Evolutionary conservation across 2,329 filamentous ascomycete genomes (phyloP).

Genomic region (Trichoderma sp.): DNA sequence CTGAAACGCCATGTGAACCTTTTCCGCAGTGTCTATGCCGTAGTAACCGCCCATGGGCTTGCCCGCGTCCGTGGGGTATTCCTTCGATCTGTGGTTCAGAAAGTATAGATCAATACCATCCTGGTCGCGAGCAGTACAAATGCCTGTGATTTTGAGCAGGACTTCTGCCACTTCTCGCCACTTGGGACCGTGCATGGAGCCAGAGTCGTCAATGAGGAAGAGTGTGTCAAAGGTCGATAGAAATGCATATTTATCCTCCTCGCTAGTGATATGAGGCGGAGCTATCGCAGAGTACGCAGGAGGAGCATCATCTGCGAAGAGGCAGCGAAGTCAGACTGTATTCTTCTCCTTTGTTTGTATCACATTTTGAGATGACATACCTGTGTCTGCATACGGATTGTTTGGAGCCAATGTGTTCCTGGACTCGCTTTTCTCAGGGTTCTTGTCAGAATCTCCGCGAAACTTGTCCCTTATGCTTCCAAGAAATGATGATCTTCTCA

Average conservation of each 20-base stretch:
- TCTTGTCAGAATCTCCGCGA: constrained; percentile 31
- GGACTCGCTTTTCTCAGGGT: background rate
- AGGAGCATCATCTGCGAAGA: constrained; percentile 37
- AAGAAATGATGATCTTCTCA: constrained; percentile 21
- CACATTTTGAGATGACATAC: background rate
- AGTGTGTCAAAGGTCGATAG: constrained; percentile 81
- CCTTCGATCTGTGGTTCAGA: constrained; percentile 67
- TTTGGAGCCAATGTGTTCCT: background rate
- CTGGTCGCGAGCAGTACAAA: constrained; percentile 77
- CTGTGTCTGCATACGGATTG: constrained; percentile 25
- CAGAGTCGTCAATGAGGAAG: constrained; percentile 91
- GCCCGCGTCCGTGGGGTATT: constrained; percentile 38
- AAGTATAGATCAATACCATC: constrained; percentile 94
- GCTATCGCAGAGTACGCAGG: constrained; percentile 40
- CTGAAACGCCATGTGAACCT: constrained; percentile 71
- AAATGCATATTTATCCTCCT: constrained; percentile 75
- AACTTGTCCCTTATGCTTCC: constrained; percentile 40
- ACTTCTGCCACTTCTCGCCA: constrained; percentile 77
- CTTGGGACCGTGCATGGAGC: constrained; percentile 74
- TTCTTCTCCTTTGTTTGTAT: background rate
- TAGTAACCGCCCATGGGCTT: constrained; percentile 60
- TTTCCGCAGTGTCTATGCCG: constrained; percentile 61
- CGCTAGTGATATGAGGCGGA: constrained; percentile 41
- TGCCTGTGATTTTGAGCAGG: constrained; percentile 74
- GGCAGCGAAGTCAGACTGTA: background rate